Percentiles rank a stretch among this genome's conserved stretches.
Evolutionary conservation across 495 filamentous ascomycete genomes (phyloP).

Genomic region (Tuber umbilicatum): DNA sequence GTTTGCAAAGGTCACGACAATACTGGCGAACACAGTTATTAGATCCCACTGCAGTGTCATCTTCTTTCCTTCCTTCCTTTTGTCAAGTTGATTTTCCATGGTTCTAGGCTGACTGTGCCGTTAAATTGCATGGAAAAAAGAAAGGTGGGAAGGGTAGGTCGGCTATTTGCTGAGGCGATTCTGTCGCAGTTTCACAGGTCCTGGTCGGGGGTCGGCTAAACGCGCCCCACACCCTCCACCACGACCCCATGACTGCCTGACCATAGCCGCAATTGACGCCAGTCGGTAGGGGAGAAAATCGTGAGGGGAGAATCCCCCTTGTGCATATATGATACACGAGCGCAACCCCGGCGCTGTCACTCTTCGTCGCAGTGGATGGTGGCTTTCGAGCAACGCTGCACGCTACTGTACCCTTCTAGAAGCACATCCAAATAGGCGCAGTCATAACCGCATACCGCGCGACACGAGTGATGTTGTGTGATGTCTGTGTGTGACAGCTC

Average conservation of each 20-base stretch:
- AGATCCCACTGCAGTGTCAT: neutral
- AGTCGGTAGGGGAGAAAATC: neutral
- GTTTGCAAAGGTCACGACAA: no score
- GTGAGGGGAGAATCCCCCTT: neutral
- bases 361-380: neutral
- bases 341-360: neutral
- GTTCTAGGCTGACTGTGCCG: neutral
- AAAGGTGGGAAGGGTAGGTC: neutral
- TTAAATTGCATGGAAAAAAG: neutral
- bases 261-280: neutral
- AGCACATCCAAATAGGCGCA: neutral
- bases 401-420: neutral
- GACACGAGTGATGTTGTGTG: neutral
- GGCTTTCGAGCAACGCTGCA: neutral
- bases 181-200: neutral
- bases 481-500: no score
- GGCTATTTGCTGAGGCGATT: neutral
- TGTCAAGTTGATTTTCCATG: neutral
- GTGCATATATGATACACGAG: neutral
- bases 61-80: neutral
- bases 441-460: neutral
- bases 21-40: no score
- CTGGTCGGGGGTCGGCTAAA: neutral
- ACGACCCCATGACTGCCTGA: neutral
- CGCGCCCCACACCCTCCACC: neutral